Conservation (phyloP, 1,284 basidiomycete genomes). For the Tremellales sp. region DNA sequence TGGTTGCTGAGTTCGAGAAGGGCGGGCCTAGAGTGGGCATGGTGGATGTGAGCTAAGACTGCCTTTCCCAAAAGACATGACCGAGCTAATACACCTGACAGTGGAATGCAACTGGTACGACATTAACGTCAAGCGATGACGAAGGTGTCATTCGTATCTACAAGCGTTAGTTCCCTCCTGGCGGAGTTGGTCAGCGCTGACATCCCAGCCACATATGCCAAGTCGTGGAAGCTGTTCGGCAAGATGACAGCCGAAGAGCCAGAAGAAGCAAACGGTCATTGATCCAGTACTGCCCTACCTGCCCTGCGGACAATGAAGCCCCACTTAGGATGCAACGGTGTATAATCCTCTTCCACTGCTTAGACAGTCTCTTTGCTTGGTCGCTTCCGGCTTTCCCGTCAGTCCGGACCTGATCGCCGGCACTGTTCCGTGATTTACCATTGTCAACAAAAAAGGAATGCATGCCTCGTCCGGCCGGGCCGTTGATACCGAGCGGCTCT, state of each 20-base stretch:
- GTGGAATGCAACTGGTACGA: constrained; percentile 61
- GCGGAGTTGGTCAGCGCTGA: constrained; percentile 12
- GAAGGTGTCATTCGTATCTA: constrained; percentile 83
- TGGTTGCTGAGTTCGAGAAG: constrained; percentile 79
- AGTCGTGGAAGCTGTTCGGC: constrained; percentile 46
- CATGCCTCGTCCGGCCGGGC: too few species aligned
- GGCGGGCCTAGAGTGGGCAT: constrained; percentile 77
- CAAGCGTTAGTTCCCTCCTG: constrained; percentile 56
- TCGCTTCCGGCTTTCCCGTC: too few species aligned
- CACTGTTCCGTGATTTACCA: too few species aligned
- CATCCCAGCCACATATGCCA: constrained; percentile 44
- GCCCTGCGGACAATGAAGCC: too few species aligned
- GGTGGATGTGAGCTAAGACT: constrained; percentile 64
- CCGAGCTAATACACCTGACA: constrained; percentile 12
- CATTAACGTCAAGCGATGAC: constrained; percentile 81
- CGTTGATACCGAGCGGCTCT: too few species aligned
- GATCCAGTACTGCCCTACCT: neutral
- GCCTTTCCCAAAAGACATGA: neutral
- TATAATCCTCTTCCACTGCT: too few species aligned
- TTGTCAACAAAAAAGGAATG: too few species aligned
- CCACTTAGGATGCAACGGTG: too few species aligned
- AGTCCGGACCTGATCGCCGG: too few species aligned
- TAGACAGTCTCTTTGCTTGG: too few species aligned
- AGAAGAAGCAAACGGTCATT: constrained; percentile 18
- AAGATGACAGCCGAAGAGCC: constrained; percentile 48